Evolutionary conservation across 2,329 filamentous ascomycete genomes (phyloP).

Genomic region (Fusarium nurragi): DNA sequence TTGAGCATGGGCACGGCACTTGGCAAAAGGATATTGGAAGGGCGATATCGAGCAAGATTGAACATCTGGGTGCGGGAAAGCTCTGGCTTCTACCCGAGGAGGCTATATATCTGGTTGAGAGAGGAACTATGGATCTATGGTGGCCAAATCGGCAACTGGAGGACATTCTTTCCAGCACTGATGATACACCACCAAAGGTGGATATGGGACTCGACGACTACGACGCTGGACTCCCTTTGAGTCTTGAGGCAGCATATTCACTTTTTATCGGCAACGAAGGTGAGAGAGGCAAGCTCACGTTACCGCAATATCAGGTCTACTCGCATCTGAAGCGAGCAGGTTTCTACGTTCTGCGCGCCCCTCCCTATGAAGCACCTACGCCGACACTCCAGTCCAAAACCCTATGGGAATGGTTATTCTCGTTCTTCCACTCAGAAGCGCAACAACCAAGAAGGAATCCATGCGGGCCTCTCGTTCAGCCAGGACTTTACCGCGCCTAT

Average conservation of each 20-base stretch:
- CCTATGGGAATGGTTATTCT: slow-evolving; percentile 65
- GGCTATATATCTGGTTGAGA: slow-evolving; percentile 86
- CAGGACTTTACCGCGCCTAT: slow-evolving; percentile 73
- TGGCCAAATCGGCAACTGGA: slow-evolving; percentile 73
- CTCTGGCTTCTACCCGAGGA: slow-evolving; percentile 93
- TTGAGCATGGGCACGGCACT: slow-evolving; percentile 77
- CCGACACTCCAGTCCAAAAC: slow-evolving; percentile 35
- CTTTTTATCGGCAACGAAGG: slow-evolving; percentile 78
- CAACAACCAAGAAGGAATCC: slow-evolving; percentile 45
- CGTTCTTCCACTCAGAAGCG: slow-evolving; percentile 52
- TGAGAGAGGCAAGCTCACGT: slow-evolving; percentile 66
- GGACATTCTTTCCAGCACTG: slow-evolving; percentile 55
- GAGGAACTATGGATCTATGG: slow-evolving; percentile 86
- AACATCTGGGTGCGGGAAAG: slow-evolving; percentile 65
- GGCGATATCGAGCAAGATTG: slow-evolving; percentile 64
- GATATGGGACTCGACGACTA: slow-evolving; percentile 54
- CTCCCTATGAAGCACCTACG: slow-evolving; percentile 44
- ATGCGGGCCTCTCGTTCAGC: slow-evolving; percentile 67
- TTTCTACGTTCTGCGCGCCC: slow-evolving; percentile 81
- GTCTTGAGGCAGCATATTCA: slow-evolving; percentile 89
- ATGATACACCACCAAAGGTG: slow-evolving; percentile 33
- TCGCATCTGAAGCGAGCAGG: slow-evolving; percentile 83
- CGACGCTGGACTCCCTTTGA: slow-evolving; percentile 80
- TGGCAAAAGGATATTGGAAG: slow-evolving; percentile 81
- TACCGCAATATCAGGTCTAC: slow-evolving; percentile 91